Base-by-base conservation (phyloP, 495 filamentous ascomycete genomes). In the Aspergillus asperescens region DNA sequence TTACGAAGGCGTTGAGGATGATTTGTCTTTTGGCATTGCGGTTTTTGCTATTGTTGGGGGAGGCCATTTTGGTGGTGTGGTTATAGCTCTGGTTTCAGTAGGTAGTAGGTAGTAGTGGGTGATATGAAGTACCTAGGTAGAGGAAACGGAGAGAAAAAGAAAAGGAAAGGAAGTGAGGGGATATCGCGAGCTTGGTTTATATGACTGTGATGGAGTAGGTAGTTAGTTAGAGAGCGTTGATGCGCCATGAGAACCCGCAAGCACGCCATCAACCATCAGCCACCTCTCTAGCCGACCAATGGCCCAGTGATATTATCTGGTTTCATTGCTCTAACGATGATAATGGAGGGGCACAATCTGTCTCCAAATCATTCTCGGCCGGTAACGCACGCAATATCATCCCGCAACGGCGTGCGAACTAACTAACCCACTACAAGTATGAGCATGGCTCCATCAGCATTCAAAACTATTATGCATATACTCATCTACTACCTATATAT, bases 1-100 rank as follows among this genome's bases (percentile, higher is more conserved):
- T 73, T 7, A 77, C 77, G 62, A 82, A 82, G 25, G 80, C 79
- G 62, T 82, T 82, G 58, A 81, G 67, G 40, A 81, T 77, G 34
- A 81, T 64, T 44, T 76, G 71, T 58, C 81, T 81, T 28, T 70
- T 69, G 15, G 10, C 20, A 19, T 22, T 27, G n/a, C n/a, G 13
- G 24, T 29, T 28, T n/a, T 31, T 47, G 13, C 8, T 5, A 19
- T 29, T 34, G n/a, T n/a, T n/a, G n/a, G n/a, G n/a, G n/a, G n/a
- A n/a, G n/a, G 25, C 8, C 19, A 35, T 10, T 48, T 48, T 23
- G 6, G 2, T 28, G 25, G 25, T 28, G 25, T 28, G 25, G 8
- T 5, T 28, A 8, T 28, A 8, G 4, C 5, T 28, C 25, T 28
- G 25, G 27, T 28, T 28, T 28, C 27, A 28, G 9, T 28, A 9